A percentile compares a stretch with the other conserved stretches of the same genome.
Conservation (phyloP, 805 yeast species). For the Kodamaea restingae region DNA sequence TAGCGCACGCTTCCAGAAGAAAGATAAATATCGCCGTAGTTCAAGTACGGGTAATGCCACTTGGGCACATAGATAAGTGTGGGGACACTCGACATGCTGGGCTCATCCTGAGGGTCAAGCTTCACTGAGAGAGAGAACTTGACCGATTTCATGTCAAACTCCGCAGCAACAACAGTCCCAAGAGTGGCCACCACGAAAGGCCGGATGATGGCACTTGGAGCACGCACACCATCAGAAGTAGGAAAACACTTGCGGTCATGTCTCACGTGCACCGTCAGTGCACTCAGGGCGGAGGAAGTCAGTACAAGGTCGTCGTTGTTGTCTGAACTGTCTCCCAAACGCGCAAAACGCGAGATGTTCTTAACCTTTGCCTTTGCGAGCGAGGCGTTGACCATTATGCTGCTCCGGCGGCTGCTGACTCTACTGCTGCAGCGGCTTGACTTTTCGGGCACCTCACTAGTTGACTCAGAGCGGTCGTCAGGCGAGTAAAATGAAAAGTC, state of each 20-base stretch:
- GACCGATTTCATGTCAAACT: conserved; percentile 52
- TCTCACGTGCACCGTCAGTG: conserved; percentile 20
- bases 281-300: conserved; percentile 14
- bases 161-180: conserved; percentile 54
- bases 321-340: not conserved
- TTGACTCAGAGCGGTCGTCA: conserved; percentile 45
- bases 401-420: conserved; percentile 8
- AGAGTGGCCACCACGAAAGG: conserved; percentile 67
- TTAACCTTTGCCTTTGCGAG: conserved; percentile 1
- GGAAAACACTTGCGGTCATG: conserved; percentile 36
- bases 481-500: conserved; percentile 85
- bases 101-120: conserved; percentile 13
- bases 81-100: conserved; percentile 25
- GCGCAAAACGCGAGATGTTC: too few relatives aligned
- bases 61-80: conserved; percentile 67
- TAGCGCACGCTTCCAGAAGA: conserved; percentile 55
- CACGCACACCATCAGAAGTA: conserved; percentile 64
- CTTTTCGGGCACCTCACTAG: conserved; percentile 12
- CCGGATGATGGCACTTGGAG: conserved; percentile 67
- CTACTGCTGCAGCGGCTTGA: conserved; percentile 7
- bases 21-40: conserved; percentile 45
- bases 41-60: conserved; percentile 58
- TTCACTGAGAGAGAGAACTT: conserved; percentile 47
- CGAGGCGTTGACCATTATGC: conserved; percentile 3
- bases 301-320: not conserved